Evolutionary conservation across 2,329 filamentous ascomycete species (phyloP).

Genomic region (Phyllosticta paracitricarpa): DNA sequence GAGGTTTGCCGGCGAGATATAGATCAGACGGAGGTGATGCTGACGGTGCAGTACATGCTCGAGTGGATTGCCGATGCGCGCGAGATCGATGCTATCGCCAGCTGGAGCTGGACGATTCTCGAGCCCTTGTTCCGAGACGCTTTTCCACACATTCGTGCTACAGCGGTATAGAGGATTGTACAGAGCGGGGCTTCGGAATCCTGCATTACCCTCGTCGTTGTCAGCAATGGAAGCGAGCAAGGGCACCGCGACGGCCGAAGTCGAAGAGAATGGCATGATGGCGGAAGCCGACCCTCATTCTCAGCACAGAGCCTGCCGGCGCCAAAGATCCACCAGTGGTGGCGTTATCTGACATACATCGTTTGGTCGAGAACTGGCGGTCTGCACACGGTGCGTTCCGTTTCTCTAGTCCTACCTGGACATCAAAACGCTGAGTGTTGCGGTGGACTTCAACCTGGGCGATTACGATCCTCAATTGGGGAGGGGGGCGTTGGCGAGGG

Average conservation of each 20-base stretch:
- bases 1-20: conserved; percentile 44
- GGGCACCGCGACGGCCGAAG: background rate
- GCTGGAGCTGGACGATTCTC: conserved; percentile 41
- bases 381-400: background rate
- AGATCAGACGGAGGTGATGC: conserved; percentile 35
- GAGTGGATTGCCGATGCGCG: conserved; percentile 52
- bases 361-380: background rate
- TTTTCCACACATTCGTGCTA: background rate
- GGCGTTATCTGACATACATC: background rate
- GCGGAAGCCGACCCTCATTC: no score
- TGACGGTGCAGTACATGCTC: conserved; percentile 44
- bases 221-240: background rate
- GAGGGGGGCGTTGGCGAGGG: background rate
- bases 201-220: background rate
- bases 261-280: background rate
- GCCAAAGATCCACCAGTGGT: background rate
- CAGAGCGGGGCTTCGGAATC: background rate
- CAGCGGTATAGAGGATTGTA: background rate
- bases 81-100: conserved; percentile 43
- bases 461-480: background rate
- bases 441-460: background rate
- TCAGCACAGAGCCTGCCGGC: background rate
- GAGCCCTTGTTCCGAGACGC: conserved; percentile 6
- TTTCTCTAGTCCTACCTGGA: background rate
- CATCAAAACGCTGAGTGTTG: background rate